Evolutionary conservation across 495 filamentous ascomycete species (phyloP), one percentile per base, ranked within the genome.

Genomic region (Annulohypoxylon maeteangense): DNA sequence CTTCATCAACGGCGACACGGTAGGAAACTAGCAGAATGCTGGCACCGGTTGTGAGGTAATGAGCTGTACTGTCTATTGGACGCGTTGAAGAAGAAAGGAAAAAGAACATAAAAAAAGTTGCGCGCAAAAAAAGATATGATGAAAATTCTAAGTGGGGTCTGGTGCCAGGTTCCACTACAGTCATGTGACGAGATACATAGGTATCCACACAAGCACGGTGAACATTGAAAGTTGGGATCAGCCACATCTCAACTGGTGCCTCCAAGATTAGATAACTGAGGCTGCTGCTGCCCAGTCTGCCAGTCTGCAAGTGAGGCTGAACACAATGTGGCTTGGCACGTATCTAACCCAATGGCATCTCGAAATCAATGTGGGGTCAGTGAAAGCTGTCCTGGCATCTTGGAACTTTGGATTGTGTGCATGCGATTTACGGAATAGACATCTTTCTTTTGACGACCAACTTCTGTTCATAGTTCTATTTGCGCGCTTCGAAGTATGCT

Each of bases 21-120:
- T 78, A 81, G 83, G 81, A 80, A 67, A 74, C 84, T 82, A 82
- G 85, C 91, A 93, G 89, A 92, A 94, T 84, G 91, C 82, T 87
- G 84, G 80, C 29, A 75, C 76, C 81, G 74, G 78, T 83, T 79
- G 81, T 84, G 82, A 67, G 81, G 80, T 88, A 87, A 90, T 90
- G 91, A 82, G 85, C 86, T 90, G 92, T 87, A 94, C 92, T 95
- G 92, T 94, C 92, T 93, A 87, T 85, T 85, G 90, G 89, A 85
- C 87, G 90, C 90, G 90, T 91, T 87, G 85, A 78, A 79, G 80
- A 81, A 78, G 79, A 78, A 84, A 82, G 79, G 74, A 75, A 48
- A 47, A 59, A 22, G 50, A 42, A 34, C 34, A 45, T 23, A 14
- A 12, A 27, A 48, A 68, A 42, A 12, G 0, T 14, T 47, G 36